Base-by-base conservation (phyloP, 2,329 filamentous ascomycete genomes). In the Helotiales sp. region DNA sequence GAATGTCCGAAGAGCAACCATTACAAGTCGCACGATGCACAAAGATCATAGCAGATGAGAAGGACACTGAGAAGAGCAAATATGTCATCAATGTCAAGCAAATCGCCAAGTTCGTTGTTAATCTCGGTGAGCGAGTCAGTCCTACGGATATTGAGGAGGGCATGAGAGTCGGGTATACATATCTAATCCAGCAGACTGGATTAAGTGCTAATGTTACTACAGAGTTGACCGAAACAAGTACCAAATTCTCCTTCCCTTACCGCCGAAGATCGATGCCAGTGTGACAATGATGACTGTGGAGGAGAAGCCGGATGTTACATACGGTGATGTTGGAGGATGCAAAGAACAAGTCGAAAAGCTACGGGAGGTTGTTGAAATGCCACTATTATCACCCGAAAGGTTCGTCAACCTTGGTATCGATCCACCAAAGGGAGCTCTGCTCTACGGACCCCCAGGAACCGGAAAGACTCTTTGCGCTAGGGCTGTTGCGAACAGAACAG, bases 201-300 rank as follows among this genome's bases (percentile, higher is more conserved):
- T 46, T 15, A 15, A 46, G 42, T 55, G 58, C 66, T 70, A 58
- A 70, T 29, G 46, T 5, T 19, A 48, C 52, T 59, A 25, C 58
- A 84, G 85, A 72, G 95, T 99, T 73, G 95, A 99, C 76, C 85
- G 95, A 57, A 98, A 96, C 81, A 99, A 99, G 81, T 99, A 99
- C 77, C 95, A 99, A 78, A 99, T 99, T 70, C 87, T 99, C 75
- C 83, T 99, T 48, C 95, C 95, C 33, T 79, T 99, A 54, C 95
- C 95, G 42, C 95, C 95, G 33, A 99, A 98, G 83, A 99, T 99
- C 79, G 95, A 99, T 72, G 93, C 95, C 54, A 96, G 91, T 67
- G 95, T 99, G 66, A 99, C 95, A 36, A 99, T 99, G 95, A 99
- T 99, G 95, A 98, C 95, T 51, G 95, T 99, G 64, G 95, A 99